Evolutionary conservation across 1,284 basidiomycete species (phyloP).

Genomic region (Coriolopsis trogii): DNA sequence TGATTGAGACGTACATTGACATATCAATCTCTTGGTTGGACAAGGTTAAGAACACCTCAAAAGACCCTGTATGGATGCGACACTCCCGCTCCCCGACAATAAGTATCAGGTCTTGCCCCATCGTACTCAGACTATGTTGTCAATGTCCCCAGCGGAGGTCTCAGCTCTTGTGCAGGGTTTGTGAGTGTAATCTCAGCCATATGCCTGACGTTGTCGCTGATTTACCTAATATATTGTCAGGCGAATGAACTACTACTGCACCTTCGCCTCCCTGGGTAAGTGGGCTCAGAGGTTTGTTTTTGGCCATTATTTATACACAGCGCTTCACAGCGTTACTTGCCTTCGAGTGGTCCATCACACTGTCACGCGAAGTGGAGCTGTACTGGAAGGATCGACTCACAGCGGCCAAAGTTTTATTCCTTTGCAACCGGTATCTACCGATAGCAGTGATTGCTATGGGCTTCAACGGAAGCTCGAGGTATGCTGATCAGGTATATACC

Average conservation of each 20-base stretch:
- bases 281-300: background rate
- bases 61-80: too few species aligned
- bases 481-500: background rate
- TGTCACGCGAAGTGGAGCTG: constrained; percentile 10
- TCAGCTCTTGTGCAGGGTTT: background rate
- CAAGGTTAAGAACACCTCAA: too few species aligned
- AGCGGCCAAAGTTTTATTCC: constrained; percentile 5
- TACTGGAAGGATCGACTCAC: constrained; percentile 12
- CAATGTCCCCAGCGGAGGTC: background rate
- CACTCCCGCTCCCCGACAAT: too few species aligned
- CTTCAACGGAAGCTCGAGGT: too few species aligned
- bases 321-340: constrained; percentile 4
- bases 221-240: background rate
- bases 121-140: too few species aligned
- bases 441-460: background rate
- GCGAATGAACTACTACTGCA: background rate
- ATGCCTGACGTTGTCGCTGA: background rate
- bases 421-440: constrained; percentile 8
- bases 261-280: background rate
- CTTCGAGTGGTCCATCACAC: constrained; percentile 11
- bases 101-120: too few species aligned
- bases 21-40: too few species aligned
- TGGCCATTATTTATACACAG: background rate
- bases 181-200: background rate
- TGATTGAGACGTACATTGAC: too few species aligned